phyloP scores from a whole-genome alignment of 2,329 filamentous ascomycete species.

The Paecilomyces formosus region DNA sequence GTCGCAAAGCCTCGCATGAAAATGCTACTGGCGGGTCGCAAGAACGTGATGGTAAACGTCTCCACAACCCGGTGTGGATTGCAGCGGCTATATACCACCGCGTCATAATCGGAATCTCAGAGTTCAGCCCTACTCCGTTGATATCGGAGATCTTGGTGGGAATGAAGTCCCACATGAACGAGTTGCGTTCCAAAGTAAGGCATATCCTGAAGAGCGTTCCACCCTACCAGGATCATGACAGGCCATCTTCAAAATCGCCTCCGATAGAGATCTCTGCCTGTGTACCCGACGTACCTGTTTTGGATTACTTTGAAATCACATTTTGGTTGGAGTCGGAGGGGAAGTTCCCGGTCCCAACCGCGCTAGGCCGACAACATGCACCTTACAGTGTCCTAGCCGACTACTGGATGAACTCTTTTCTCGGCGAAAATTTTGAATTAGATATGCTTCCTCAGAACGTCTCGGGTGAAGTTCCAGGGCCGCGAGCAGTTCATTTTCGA shows the following conservation, averaged over 20 bases:
- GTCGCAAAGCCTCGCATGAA: conserved; percentile 2
- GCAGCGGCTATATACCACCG: conserved; percentile 12
- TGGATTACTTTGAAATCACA: conserved; percentile 1
- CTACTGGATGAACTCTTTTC: conserved; percentile 1
- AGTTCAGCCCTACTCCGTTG: background rate
- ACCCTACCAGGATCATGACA: background rate
- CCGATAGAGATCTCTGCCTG: background rate
- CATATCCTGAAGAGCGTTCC: conserved; percentile 3
- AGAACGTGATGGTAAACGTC: background rate
- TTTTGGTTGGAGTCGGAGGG: background rate
- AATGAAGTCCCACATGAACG: background rate
- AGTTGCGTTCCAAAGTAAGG: conserved; percentile 1
- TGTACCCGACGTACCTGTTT: background rate
- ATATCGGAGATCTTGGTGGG: conserved; percentile 6
- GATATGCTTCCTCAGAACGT: background rate
- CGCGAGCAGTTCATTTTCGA: background rate
- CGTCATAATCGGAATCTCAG: conserved; percentile 5
- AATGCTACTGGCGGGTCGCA: background rate
- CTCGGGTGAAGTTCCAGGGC: background rate
- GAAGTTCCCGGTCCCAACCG: background rate
- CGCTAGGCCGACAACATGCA: background rate
- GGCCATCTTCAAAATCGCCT: background rate
- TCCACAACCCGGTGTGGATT: conserved; percentile 9
- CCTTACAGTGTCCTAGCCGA: background rate
- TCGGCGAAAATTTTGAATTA: conserved; percentile 3